Evolutionary conservation across 2,329 filamentous ascomycete species (phyloP), one percentile per base, ranked within the genome.

Genomic region (Pezicula rhizophila): DNA sequence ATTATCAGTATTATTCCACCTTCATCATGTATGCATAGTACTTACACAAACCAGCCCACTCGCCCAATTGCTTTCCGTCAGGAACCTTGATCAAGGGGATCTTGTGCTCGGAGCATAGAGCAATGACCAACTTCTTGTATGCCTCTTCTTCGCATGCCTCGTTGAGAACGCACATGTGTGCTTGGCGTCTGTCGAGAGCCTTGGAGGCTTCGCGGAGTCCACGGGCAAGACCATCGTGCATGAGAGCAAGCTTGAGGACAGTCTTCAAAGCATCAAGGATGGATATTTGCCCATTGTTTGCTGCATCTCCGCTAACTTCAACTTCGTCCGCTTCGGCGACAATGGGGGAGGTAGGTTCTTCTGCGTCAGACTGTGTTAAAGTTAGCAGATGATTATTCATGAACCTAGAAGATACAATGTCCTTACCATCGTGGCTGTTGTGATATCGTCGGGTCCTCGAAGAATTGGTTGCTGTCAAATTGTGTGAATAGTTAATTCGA

Each of bases 81-180:
- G 91, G 92, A 59, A 99, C 93, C 89, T 99, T 97, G 84, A 99
- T 99, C 67, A 99, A 80, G 61, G 93, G 93, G 68, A 99, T 99
- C 85, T 96, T 96, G 82, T 99, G 93, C 85, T 99, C 93, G 59
- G 87, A 89, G 88, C 93, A 99, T 55, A 99, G 87, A 57, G 93
- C 93, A 64, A 97, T 88, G 67, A 99, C 92, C 62, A 99, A 85
- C 87, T 99, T 99, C 90, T 99, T 99, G 84, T 99, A 99, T 63
- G 93, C 92, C 78, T 99, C 93, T 84, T 99, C 93, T 81, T 99
- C 93, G 82, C 93, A 99, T 63, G 87, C 86, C 85, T 99, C 93
- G 85, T 99, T 99, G 67, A 99, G 85, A 64, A 99, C 93, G 75
- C 93, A 99, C 91, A 99, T 97, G 81, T 99, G 93, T 54, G 93